Evolutionary conservation across 1,284 basidiomycete species (phyloP), one percentile per base, ranked within the genome.

Genomic region (Veloboletus limbatus): DNA sequence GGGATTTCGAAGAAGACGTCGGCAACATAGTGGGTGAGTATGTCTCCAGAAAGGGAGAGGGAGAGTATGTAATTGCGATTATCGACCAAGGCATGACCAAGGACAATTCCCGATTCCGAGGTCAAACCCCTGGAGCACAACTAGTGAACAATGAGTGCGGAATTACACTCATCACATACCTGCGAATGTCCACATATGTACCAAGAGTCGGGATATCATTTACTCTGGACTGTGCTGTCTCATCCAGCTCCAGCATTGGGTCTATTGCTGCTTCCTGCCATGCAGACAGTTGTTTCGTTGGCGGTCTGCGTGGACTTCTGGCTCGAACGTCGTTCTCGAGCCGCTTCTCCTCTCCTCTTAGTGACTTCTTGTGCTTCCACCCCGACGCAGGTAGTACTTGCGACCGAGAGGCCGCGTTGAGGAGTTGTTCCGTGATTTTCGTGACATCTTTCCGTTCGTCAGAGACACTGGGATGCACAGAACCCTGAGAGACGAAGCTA

Each of bases 1-100:
- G 85, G 82, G 14, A 87, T 67, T 31, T 71, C 59, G 60, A 82
- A 85, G 54, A 74, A 70, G 53, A 86, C 67, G 51, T 87, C 82
- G 10, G 70, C 56, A 6, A 67, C 63, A 8, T 68, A 54, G 45
- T 78, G 75, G 1, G 54, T 51, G 68, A 76, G 74, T 0, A 81
- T 43, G 48, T 82, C 79, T 3, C 86, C 86, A 3, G 59, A 57
- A 5, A 67, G 58, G 18, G 69, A 70, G 4, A 86, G 61, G 6
- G 72, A 63, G 17, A 72, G 54, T n/a, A 74, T 58, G n/a, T 59
- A 62, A 54, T 58, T 66, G 46, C 57, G 59, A 22, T 70, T 67
- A 11, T 70, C 62, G 8, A 66, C 35, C 44, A 63, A 54, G 1
- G 53, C 48, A 47, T 73, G 67, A 3, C 70, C 70, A 2, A 85